Percentiles rank a stretch among this genome's conserved stretches.
Evolutionary conservation across 352 stramenopile genomes (phyloP).

Genomic region (Globisporangium cylindrosporum): DNA sequence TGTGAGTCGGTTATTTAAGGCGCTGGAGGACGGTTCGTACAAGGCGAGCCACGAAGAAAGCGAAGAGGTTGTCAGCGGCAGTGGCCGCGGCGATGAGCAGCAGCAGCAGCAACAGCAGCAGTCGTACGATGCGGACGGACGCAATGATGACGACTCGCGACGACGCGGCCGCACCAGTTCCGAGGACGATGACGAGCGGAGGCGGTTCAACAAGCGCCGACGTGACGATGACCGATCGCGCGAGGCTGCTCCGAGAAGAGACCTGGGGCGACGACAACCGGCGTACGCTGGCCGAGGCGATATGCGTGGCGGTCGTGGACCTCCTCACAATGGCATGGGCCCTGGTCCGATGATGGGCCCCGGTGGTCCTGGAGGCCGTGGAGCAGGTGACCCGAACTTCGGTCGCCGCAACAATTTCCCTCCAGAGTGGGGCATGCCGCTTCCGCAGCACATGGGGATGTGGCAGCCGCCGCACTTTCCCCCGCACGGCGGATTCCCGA

Average conservation of each 20-base stretch:
- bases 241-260: slow-evolving; percentile 21
- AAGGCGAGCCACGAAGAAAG: slow-evolving; percentile 31
- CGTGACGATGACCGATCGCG: slow-evolving; percentile 47
- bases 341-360: slow-evolving; percentile 13
- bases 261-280: slow-evolving; percentile 18
- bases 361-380: slow-evolving; percentile 1
- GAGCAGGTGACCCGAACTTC: slow-evolving; percentile 30
- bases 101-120: slow-evolving; percentile 8
- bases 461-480: slow-evolving; percentile 55
- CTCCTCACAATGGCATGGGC: slow-evolving; percentile 8
- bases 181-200: slow-evolving; percentile 59
- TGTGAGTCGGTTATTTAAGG: slow-evolving; percentile 67
- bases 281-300: slow-evolving; percentile 24
- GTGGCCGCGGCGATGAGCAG: slow-evolving; percentile 4
- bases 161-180: slow-evolving; percentile 33
- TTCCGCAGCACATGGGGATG: slow-evolving; percentile 53
- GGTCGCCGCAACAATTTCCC: slow-evolving; percentile 63
- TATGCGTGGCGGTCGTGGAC: slow-evolving; percentile 26
- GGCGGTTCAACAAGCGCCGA: slow-evolving; percentile 52
- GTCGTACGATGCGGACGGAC: slow-evolving; percentile 12
- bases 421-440: slow-evolving; percentile 65
- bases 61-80: slow-evolving; percentile 3
- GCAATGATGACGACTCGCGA: slow-evolving; percentile 28
- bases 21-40: slow-evolving; percentile 62
- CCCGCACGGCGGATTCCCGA: slow-evolving; percentile 39